Base-by-base conservation (phyloP, 2,329 filamentous ascomycete genomes). In the Apiospora hydei region DNA sequence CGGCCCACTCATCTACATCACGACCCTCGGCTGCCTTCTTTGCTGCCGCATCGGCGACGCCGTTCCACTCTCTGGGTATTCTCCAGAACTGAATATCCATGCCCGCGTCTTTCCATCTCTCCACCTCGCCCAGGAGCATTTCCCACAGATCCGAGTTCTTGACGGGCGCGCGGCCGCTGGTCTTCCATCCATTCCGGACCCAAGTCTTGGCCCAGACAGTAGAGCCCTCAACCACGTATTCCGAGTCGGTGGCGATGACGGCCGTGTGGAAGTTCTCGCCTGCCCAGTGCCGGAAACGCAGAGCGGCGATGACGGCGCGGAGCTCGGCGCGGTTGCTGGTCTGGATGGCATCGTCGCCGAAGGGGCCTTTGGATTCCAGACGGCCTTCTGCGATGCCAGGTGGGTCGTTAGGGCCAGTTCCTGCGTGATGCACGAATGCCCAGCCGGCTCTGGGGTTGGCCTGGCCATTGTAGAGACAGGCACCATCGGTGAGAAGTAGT, bases 251-350 rank as follows among this genome's bases (percentile, higher is more conserved):
- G 2, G 87, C 88, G 72, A 90, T 83, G 49, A 89, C 84, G 2
- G 90, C 7, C 1, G 78, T 78, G 14, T 72, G 51, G 78, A 80
- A 79, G 71, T 84, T 76, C 77, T 88, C 85, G 5, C 76, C 78
- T 0, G 18, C n/a, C 87, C 86, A 89, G 73, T 77, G 11, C 3
- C 82, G 79, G 74, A 82, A 84, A 41, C 83, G 80, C 34, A 89
- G 81, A 4, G 84, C 88, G 6, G 82, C 85, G 67, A 89, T 84
- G 6, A 85, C 85, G 7, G 87, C 88, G 18, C 87, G 88, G 8
- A 90, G 83, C 77, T 89, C 86, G 3, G 88, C 88, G 5, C 88
- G 83, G 74, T 89, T 87, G 80, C 83, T 88, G 26, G 82, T 88
- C 72, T 86, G 84, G 10, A 74, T 69, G 53, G 77, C 71, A 0